phyloP scores from a whole-genome alignment of 305 asterid genomes.

The Solanum hybrid region DNA sequence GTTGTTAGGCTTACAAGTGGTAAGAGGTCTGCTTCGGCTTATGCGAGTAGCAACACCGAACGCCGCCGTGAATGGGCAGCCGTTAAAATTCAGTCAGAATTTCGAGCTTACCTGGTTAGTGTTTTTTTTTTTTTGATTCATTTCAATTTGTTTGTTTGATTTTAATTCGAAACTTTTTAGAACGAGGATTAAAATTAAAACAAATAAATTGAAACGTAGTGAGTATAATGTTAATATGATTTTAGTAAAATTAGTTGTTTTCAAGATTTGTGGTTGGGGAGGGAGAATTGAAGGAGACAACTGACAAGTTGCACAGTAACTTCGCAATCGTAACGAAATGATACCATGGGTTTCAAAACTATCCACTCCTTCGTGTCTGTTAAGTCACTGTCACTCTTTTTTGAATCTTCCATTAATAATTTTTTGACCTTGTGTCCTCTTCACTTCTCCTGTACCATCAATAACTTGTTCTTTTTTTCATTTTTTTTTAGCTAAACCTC shows the following conservation, averaged over 20 bases:
- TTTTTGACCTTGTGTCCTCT: not conserved
- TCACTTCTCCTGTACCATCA: not conserved
- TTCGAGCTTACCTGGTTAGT: constrained; percentile 85
- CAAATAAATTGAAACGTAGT: not conserved
- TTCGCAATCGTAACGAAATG: not conserved
- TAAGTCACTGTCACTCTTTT: not conserved
- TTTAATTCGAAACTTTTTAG: not conserved
- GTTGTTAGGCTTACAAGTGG: constrained; percentile 68
- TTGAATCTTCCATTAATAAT: not conserved
- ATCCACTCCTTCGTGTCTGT: not conserved
- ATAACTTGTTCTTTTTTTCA: not conserved
- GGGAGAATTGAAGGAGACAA: not conserved
- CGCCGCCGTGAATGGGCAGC: constrained; percentile 60
- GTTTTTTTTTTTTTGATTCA: not conserved
- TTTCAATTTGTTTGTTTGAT: not conserved
- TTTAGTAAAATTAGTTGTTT: not conserved
- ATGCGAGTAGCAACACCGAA: constrained; percentile 10
- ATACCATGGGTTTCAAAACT: constrained; percentile 1
- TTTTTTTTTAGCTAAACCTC: not conserved
- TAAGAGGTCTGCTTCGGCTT: constrained; percentile 22
- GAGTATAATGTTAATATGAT: not conserved
- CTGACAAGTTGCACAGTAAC: not conserved
- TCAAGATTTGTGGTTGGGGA: not conserved
- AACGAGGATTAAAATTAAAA: too few relatives aligned
- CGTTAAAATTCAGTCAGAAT: constrained; percentile 78